Conservation (phyloP, 768 basidiomycete genomes). For the Phlebiopsis flavidoalba region DNA sequence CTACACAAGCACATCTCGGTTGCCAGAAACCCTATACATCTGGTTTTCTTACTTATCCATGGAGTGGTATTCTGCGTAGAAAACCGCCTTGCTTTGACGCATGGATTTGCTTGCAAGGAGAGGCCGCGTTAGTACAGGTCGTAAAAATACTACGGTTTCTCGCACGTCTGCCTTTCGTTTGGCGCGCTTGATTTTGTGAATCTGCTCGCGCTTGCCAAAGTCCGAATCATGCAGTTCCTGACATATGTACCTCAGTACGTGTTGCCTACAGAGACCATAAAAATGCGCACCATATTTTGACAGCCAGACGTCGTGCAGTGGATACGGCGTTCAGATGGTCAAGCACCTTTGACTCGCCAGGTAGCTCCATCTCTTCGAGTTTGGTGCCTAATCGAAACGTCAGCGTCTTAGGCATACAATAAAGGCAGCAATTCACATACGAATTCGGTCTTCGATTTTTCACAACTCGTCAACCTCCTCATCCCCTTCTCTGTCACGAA, state of each 20-base stretch:
- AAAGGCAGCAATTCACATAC: slow-evolving; percentile 39
- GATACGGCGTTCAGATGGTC: slow-evolving; percentile 86
- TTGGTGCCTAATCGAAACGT: slow-evolving; percentile 50
- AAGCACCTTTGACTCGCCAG: slow-evolving; percentile 75
- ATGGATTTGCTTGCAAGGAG: not conserved
- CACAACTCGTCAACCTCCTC: slow-evolving; percentile 78
- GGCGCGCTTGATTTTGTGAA: slow-evolving; percentile 59
- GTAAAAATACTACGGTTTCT: not conserved
- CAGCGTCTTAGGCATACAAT: not conserved
- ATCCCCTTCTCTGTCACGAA: slow-evolving; percentile 93
- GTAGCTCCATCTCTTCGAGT: slow-evolving; percentile 67
- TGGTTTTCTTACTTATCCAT: too few species aligned
- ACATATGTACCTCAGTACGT: slow-evolving; percentile 29
- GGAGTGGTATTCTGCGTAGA: too few species aligned
- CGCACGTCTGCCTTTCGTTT: slow-evolving; percentile 23
- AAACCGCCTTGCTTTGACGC: not conserved
- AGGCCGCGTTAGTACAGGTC: not conserved
- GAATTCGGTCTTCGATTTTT: slow-evolving; percentile 82
- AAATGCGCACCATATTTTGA: slow-evolving; percentile 60
- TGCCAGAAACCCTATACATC: too few species aligned
- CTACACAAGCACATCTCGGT: too few species aligned
- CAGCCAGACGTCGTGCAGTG: slow-evolving; percentile 84
- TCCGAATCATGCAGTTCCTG: slow-evolving; percentile 76
- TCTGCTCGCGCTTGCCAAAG: slow-evolving; percentile 86
- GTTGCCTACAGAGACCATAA: slow-evolving; percentile 18